Evolutionary conservation across 352 stramenopile species (phyloP).

Genomic region (Plasmopara halstedii): DNA sequence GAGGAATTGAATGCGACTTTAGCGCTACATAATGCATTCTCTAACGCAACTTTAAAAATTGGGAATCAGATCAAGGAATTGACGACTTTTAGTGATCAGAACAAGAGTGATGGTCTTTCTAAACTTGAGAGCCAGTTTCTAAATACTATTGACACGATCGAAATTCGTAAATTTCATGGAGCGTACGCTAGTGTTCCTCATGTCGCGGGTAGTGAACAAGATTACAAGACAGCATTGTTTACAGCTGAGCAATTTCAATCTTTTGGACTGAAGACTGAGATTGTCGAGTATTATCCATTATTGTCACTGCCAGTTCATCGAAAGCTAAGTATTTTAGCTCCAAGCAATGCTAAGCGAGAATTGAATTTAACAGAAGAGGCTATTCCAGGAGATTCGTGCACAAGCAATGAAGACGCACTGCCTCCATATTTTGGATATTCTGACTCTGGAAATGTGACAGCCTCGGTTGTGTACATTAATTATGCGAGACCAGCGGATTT

Average conservation of each 20-base stretch:
- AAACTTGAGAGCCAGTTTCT: slow-evolving; percentile 18
- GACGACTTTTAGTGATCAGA: slow-evolving; percentile 7
- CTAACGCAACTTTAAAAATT: background rate
- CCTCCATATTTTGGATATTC: slow-evolving; percentile 82
- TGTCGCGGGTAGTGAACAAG: slow-evolving; percentile 31
- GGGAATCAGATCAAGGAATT: background rate
- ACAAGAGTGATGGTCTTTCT: slow-evolving; percentile 16
- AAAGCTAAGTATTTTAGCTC: slow-evolving; percentile 36
- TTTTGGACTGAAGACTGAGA: slow-evolving; percentile 54
- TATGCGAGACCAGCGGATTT: slow-evolving; percentile 81
- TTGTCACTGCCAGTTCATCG: slow-evolving; percentile 57
- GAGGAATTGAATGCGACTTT: background rate
- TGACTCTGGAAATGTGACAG: slow-evolving; percentile 63
- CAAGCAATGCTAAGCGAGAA: slow-evolving; percentile 17
- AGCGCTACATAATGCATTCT: background rate
- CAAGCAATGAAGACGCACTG: slow-evolving; percentile 40
- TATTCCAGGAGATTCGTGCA: slow-evolving; percentile 60
- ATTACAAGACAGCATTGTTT: slow-evolving; percentile 57
- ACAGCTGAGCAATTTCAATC: slow-evolving; percentile 46
- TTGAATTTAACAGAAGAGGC: slow-evolving; percentile 52
- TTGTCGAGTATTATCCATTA: slow-evolving; percentile 58
- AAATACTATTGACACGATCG: slow-evolving; percentile 14
- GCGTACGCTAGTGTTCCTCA: slow-evolving; percentile 37
- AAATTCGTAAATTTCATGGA: slow-evolving; percentile 21
- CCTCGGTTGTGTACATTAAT: slow-evolving; percentile 82